Evolutionary conservation across 2,329 filamentous ascomycete species (phyloP).

Genomic region (Westerdykella sp.): DNA sequence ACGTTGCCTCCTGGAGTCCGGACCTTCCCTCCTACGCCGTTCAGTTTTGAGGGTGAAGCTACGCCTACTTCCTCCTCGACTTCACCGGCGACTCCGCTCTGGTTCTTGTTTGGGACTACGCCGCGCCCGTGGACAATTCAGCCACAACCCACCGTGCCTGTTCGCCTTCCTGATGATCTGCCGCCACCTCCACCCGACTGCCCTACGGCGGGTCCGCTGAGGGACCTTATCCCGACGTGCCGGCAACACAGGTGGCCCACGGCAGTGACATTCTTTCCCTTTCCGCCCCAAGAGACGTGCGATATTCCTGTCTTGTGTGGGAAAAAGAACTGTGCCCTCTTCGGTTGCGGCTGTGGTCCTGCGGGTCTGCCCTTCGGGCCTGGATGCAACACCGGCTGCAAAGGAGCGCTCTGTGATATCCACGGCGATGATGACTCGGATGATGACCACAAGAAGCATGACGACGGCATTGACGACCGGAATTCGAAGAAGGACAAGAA

Average conservation of each 20-base stretch:
- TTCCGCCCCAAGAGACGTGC: slow-evolving; percentile 1
- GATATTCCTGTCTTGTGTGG: slow-evolving; percentile 1
- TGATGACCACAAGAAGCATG: neutral
- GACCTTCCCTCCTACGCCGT: slow-evolving; percentile 1
- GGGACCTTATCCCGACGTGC: neutral
- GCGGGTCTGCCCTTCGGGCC: neutral
- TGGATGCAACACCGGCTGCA: neutral
- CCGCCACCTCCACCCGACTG: neutral
- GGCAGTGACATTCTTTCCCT: neutral
- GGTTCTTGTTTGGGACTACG: neutral
- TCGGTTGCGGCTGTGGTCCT: slow-evolving; percentile 4
- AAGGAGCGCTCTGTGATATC: neutral
- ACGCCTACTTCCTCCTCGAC: neutral
- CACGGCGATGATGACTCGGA: neutral
- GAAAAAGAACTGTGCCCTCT: slow-evolving; percentile 1
- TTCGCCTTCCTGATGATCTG: neutral
- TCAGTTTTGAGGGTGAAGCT: neutral
- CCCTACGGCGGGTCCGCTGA: neutral
- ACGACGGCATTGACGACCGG: neutral
- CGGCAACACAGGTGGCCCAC: neutral
- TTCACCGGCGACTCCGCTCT: neutral
- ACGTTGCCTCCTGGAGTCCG: slow-evolving; percentile 1
- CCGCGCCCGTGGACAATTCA: neutral
- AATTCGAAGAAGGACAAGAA: neutral
- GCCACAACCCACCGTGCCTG: neutral